Base-by-base conservation (phyloP, 371 early-diverging fungal genomes). In the Mortierella sp. region DNA sequence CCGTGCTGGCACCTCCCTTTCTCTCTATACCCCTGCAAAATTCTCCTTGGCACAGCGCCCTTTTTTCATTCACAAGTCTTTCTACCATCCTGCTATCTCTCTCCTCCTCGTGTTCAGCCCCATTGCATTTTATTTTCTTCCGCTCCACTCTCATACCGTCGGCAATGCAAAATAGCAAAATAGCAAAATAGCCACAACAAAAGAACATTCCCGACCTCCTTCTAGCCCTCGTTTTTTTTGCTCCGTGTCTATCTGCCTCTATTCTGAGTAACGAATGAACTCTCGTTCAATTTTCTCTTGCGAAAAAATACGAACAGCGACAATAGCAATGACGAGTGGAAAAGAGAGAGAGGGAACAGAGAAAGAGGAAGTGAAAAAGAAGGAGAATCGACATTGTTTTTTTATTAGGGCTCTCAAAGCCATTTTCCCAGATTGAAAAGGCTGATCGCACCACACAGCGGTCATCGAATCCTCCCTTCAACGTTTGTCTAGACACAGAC, bases 401-500 rank as follows among this genome's bases (percentile, higher is more conserved):
- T 19, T 34, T 34, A 31, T 61, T 31, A 61, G 37, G 19, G 61
- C 61, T 61, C 61, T 61, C 61, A 61, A 58, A 34, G 29, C 19
- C 31, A 19, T 9, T 34, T 55, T 55, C 16, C 26, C 26, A 5
- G 26, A 19, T 55, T 16, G 4, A 52, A 26, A n/a, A 52, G 26
- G 11, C 52, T 52, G 52, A 58, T 58, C 22, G 22, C 61, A 58
- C 61, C 61, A 61, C 39, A 34, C 61, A 61, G 37, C 37, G 61
- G 22, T 8, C 37, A 34, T 22, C 10, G 19, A 6, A 50, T 50
- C 24, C 50, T 50, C 50, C 50, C 50, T 50, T 16, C 39, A 61
- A n/a, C n/a, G n/a, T n/a, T n/a, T n/a, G n/a, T n/a, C n/a, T n/a
- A n/a, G n/a, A n/a, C n/a, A n/a, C n/a, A n/a, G n/a, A n/a, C n/a